Evolutionary conservation across 805 yeast genomes (phyloP).

Genomic region (Candida chauliodis): DNA sequence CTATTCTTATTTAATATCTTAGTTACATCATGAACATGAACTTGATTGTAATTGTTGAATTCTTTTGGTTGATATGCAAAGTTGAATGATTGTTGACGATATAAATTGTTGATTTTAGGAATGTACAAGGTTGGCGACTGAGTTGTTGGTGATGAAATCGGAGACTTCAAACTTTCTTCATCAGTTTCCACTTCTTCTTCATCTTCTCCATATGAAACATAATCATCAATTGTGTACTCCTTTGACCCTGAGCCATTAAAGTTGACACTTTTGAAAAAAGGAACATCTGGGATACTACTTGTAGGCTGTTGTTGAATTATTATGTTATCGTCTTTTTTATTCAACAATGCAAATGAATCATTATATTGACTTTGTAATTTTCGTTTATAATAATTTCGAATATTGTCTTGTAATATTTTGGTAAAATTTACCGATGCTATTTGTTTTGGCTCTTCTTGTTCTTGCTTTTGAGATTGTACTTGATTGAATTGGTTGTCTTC

Average conservation of each 20-base stretch:
- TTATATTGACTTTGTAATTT: conserved; percentile 26
- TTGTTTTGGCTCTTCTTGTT: conserved; percentile 10
- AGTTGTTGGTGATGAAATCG: conserved; percentile 10
- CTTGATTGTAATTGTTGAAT: conserved; percentile 14
- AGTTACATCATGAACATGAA: conserved; percentile 20
- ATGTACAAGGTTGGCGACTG: conserved; percentile 8
- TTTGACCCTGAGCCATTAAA: conserved; percentile 23
- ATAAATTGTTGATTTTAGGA: conserved; percentile 10
- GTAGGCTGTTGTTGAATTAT: background rate
- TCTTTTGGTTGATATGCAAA: conserved; percentile 6
- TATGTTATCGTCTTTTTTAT: conserved; percentile 12
- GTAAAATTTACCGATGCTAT: conserved; percentile 28
- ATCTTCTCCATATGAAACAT: conserved; percentile 27
- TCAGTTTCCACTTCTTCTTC: conserved; percentile 15
- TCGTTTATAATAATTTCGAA: conserved; percentile 28
- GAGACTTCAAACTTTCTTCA: conserved; percentile 1
- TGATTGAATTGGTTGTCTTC: too few relatives aligned
- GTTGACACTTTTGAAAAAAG: conserved; percentile 37
- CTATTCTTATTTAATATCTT: conserved; percentile 34
- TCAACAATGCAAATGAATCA: conserved; percentile 31
- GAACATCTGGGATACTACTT: conserved; percentile 17
- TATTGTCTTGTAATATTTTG: conserved; percentile 36
- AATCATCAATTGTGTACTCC: conserved; percentile 29
- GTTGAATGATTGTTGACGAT: conserved; percentile 9
- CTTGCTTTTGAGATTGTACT: conserved; percentile 10